Evolutionary conservation across 345 rosid species (phyloP), one percentile per base, ranked within the genome.

Genomic region (Eucalyptus brandiana): DNA sequence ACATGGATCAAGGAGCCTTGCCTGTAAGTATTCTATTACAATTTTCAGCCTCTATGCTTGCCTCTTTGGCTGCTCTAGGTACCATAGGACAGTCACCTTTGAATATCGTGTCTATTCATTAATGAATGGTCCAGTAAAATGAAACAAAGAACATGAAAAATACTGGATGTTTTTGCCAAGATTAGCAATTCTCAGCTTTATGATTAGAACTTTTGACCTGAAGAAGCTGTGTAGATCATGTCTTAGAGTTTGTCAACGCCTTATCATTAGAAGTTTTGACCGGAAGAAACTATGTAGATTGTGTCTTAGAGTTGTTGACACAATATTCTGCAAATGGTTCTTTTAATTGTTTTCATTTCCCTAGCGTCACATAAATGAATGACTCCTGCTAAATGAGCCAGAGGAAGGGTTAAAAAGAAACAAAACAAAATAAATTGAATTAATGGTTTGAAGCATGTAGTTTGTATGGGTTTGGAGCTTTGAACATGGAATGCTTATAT

Each of bases 1-100:
- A 93, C 93, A 96, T 97, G 96, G 95, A 97, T 92, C 97, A 92
- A 80, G 92, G 93, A 89, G 91, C 94, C 85, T 91, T 95, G 95
- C 94, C 47, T 51, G 86, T 80, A 76, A 16, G 49, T 65, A 87
- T 88, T 50, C 69, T 87, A 45, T 89, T 9, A 69, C 88, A 89
- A 58, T 8, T 87, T 87, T 30, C 49, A 58, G 53, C 34, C 14
- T 86, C 37, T 45, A 28, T 86, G 56, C 56, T 86, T 45, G 51
- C 54, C 87, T 45, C 56, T 48, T 50, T 21, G 23, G 37, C 37
- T 32, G 53, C 56, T 86, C 56, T 86, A 7, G 40, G 87, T 85
- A 72, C 83, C 28, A 6, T 19, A 37, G 83, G 28, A 76, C 16
- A 21, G 83, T 76, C 83, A 76, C 83, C 45, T 40, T 76, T 76